Base-by-base conservation (phyloP, 768 basidiomycete species). In the Trametes cingulata region DNA sequence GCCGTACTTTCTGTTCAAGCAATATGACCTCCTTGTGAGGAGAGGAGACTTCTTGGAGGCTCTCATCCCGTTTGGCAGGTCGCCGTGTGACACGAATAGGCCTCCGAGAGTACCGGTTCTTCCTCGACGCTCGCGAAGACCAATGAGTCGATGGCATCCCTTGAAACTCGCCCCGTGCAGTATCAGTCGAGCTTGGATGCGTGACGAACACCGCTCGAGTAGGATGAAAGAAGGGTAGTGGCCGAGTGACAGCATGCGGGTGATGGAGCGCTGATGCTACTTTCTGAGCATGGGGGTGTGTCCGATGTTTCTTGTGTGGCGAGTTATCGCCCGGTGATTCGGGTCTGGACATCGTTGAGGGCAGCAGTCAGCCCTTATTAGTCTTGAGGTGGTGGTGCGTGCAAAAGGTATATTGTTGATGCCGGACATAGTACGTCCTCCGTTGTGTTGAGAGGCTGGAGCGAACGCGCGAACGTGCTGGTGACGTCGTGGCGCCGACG, bases 101-200 rank as follows among this genome's bases (percentile, higher is more conserved):
- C n/a, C 46, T 55, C 1, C 58, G 53, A 1, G 64, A 39, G 59
- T 68, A 67, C 9, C 65, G 60, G 37, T 66, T 64, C 52, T 67
- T 68, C 40, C 69, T 63, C 1, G 69, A 70, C 10, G 64, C 71
- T 25, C 80, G 69, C 0, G 80, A 78, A n/a, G 72, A 75, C 78
- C 80, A 80, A 12, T 57, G 39, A 13, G 76, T 45, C 14, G 67
- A 45, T 0, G 37, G 49, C 9, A 40, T 40, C 49, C 52, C 20
- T 41, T 47, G 53, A 35, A 58, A 8, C 15, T 41, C 43, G 22
- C 50, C 56, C 52, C 25, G 40, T 12, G 53, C 40, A 13, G 24
- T 20, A 6, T 17, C 53, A 12, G 22, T 19, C 53, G 27, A 33
- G 12, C 52, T 33, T 7, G 46, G 36, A 33, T 59, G 48, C 13